Evolutionary conservation across 2,329 filamentous ascomycete genomes (phyloP).

Genomic region (Claviceps sp.): DNA sequence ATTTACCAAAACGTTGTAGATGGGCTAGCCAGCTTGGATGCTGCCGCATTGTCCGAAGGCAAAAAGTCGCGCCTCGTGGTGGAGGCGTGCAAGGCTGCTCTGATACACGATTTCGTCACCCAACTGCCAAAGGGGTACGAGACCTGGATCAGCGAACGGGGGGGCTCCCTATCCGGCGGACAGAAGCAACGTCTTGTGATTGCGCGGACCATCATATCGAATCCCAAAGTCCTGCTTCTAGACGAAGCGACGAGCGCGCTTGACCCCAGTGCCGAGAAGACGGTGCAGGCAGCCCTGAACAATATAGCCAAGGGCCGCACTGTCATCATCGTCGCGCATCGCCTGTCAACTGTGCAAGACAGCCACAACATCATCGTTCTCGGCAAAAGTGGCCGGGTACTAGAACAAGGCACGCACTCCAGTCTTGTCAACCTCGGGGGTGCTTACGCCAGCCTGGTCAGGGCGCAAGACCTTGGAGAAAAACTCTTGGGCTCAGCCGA

Average conservation of each 20-base stretch:
- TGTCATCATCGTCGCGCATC: constrained; percentile 52
- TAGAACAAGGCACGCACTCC: constrained; percentile 50
- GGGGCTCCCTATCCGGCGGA: constrained; percentile 51
- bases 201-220: constrained; percentile 50
- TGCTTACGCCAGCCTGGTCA: constrained; percentile 38
- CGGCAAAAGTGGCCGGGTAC: constrained; percentile 36
- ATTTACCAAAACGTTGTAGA: constrained; percentile 38
- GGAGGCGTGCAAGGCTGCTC: constrained; percentile 35
- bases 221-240: constrained; percentile 49
- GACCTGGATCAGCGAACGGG: constrained; percentile 49
- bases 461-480: constrained; percentile 25
- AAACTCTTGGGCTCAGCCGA: not conserved
- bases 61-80: constrained; percentile 30
- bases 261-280: constrained; percentile 30
- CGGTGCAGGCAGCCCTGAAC: constrained; percentile 43
- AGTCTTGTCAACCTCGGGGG: constrained; percentile 35
- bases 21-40: constrained; percentile 21
- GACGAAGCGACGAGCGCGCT: constrained; percentile 56
- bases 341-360: constrained; percentile 43
- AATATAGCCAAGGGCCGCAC: constrained; percentile 42
- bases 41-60: constrained; percentile 15
- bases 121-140: constrained; percentile 41
- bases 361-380: constrained; percentile 56
- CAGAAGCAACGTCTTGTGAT: constrained; percentile 56
- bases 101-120: constrained; percentile 39